These are phyloP conservation scores for Capsicum chinense DNA, from an alignment of 257 asterid genomes.

Conservation along the genomic window DNA sequence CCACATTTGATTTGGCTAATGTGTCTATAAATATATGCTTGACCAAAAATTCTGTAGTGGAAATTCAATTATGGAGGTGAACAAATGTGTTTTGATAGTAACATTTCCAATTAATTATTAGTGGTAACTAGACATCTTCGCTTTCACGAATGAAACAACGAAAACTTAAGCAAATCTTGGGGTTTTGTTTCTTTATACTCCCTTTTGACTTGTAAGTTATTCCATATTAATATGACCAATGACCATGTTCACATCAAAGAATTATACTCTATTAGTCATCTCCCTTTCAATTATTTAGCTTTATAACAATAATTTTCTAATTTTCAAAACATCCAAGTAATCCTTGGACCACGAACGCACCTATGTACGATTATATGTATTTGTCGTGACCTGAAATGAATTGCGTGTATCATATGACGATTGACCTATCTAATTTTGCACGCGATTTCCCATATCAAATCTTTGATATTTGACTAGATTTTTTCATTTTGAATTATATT, in stretches of 20 bases:
- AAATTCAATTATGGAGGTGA: constrained; percentile 3
- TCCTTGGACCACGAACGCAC: constrained; percentile 20
- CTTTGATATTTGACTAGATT: constrained; percentile 9
- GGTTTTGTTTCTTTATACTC: background rate
- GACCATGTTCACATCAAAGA: constrained; percentile 2
- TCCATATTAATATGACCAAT: background rate
- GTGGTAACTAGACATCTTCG: constrained; percentile 23
- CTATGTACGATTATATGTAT: background rate
- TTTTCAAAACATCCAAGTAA: constrained; percentile 2
- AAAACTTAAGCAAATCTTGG: background rate
- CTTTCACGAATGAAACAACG: constrained; percentile 24
- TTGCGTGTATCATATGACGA: background rate
- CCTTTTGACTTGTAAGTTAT: constrained; percentile 18
- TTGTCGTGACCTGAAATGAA: background rate
- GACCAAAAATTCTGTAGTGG: constrained; percentile 17
- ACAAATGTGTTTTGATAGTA: background rate
- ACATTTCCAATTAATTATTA: constrained; percentile 18
- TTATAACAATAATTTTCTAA: constrained; percentile 2
- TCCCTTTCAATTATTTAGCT: background rate
- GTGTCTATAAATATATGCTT: background rate
- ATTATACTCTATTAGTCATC: background rate
- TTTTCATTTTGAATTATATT: background rate
- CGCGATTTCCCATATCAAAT: background rate
- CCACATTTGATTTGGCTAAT: background rate
- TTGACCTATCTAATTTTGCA: too few relatives aligned